A percentile compares a stretch with the other conserved stretches of the same genome.
Conservation (phyloP, 441 rosid genomes). For the Gossypium davidsonii region DNA sequence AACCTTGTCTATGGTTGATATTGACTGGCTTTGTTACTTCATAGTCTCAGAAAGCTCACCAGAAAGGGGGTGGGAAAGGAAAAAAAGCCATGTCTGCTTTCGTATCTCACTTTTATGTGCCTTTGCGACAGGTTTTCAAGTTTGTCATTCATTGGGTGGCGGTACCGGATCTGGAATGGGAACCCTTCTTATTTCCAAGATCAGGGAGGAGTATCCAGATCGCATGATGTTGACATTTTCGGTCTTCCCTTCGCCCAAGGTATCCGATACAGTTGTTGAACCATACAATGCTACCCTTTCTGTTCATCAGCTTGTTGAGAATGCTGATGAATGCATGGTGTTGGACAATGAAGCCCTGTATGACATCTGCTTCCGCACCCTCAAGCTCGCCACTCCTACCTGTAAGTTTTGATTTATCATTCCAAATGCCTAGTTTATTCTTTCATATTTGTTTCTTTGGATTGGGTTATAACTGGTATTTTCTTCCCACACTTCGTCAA, state of each 20-base stretch:
- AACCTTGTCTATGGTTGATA: not conserved
- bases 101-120: not conserved
- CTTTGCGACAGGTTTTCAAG: not conserved
- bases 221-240: not conserved
- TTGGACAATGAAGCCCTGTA: slow-evolving; percentile 10
- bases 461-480: too few species aligned
- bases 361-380: slow-evolving; percentile 12
- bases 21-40: too few species aligned
- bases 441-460: too few species aligned
- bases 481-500: too few species aligned
- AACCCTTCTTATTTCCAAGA: slow-evolving; percentile 5
- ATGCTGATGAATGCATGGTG: not conserved
- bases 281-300: slow-evolving; percentile 1
- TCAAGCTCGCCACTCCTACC: slow-evolving; percentile 6
- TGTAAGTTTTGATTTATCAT: not conserved
- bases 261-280: not conserved
- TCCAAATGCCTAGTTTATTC: not conserved
- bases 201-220: not conserved
- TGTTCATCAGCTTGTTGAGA: slow-evolving; percentile 1
- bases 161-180: not conserved
- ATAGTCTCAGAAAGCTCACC: not conserved
- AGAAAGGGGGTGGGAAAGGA: not conserved
- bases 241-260: not conserved
- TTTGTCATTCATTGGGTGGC: not conserved
- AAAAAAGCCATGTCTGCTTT: not conserved